Evolutionary conservation across 495 filamentous ascomycete species (phyloP).

Genomic region (Chaetomium tenue): DNA sequence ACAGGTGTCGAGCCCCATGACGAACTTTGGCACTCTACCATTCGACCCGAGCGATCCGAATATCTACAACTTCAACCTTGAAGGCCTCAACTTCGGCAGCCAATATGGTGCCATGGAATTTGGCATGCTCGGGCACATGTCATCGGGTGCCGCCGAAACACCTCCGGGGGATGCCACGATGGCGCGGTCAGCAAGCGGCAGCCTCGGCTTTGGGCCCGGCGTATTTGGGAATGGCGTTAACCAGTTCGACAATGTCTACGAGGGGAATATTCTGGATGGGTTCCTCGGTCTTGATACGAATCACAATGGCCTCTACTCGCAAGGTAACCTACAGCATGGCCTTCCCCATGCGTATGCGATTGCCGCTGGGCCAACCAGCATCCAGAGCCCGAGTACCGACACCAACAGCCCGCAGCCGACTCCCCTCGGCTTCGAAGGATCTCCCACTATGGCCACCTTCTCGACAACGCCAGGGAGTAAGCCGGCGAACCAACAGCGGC

Average conservation of each 20-base stretch:
- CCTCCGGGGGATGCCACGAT: constrained; percentile 61
- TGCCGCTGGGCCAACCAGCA: constrained; percentile 48
- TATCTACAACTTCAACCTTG: constrained; percentile 88
- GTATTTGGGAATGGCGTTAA: constrained; percentile 46
- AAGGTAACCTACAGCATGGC: constrained; percentile 52
- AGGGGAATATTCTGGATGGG: constrained; percentile 40
- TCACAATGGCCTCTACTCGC: constrained; percentile 42
- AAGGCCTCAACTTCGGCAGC: constrained; percentile 91
- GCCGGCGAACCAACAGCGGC: constrained; percentile 32
- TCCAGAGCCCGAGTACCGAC: constrained; percentile 51
- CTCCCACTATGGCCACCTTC: constrained; percentile 45
- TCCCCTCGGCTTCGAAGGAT: constrained; percentile 46
- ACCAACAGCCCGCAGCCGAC: constrained; percentile 50
- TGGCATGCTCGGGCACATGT: constrained; percentile 91
- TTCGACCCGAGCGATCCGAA: constrained; percentile 91
- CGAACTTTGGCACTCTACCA: constrained; percentile 57
- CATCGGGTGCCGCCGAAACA: constrained; percentile 76
- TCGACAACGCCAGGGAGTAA: constrained; percentile 32
- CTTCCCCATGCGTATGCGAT: constrained; percentile 53
- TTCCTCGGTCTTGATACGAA: constrained; percentile 45
- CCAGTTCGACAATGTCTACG: constrained; percentile 47
- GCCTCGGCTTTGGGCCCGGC: constrained; percentile 43
- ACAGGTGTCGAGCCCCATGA: constrained; percentile 35
- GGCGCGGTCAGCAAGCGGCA: constrained; percentile 38
- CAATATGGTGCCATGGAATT: constrained; percentile 93